Evolutionary conservation across 2,329 filamentous ascomycete species (phyloP).

Genomic region (Cadophora sp.): DNA sequence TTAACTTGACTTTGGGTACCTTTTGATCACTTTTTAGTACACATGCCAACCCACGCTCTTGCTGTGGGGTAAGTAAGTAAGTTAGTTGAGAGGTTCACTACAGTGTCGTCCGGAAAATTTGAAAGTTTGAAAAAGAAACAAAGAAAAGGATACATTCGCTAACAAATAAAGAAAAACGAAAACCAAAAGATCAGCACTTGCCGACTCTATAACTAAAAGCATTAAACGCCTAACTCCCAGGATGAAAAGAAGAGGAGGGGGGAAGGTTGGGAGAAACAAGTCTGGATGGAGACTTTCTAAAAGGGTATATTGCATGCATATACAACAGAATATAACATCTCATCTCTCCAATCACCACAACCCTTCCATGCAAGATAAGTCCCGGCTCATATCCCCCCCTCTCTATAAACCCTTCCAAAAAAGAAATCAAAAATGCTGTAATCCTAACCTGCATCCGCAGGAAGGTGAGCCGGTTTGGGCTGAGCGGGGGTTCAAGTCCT

Average conservation of each 20-base stretch:
- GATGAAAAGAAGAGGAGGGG: neutral
- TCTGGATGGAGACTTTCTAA: neutral
- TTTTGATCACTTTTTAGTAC: too few species aligned
- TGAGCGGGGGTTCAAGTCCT: too few species aligned
- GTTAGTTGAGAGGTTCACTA: too few species aligned
- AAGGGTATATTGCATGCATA: slow-evolving; percentile 19
- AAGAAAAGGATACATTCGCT: too few species aligned
- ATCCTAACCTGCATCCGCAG: neutral
- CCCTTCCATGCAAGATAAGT: neutral
- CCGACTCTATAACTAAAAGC: neutral
- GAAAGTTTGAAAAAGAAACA: too few species aligned
- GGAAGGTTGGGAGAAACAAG: too few species aligned
- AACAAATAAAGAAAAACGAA: too few species aligned
- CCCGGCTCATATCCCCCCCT: neutral
- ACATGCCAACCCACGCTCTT: too few species aligned
- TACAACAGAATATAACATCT: slow-evolving; percentile 13
- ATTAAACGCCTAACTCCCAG: neutral
- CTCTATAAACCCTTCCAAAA: neutral
- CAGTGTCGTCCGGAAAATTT: too few species aligned
- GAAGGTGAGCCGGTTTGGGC: neutral
- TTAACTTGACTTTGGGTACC: too few species aligned
- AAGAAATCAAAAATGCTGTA: neutral
- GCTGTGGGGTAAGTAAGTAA: too few species aligned
- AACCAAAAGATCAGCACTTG: neutral
- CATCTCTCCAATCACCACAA: neutral